Evolutionary conservation across 768 basidiomycete genomes (phyloP).

Genomic region (Strobilomyces dryophilus): DNA sequence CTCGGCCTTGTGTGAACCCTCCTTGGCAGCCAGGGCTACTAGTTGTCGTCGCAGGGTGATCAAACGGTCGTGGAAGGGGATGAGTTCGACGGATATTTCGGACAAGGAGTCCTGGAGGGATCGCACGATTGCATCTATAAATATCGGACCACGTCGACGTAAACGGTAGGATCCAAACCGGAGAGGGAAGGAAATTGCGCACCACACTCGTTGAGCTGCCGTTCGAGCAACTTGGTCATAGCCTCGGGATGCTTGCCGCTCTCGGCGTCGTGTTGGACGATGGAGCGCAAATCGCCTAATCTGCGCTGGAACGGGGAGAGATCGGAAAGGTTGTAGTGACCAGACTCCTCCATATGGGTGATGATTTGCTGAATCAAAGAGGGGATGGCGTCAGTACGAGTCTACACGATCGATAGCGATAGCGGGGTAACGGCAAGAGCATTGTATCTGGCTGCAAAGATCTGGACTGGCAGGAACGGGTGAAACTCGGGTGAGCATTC

Average conservation of each 20-base stretch:
- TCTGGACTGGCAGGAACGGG: conserved; percentile 20
- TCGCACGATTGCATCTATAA: conserved; percentile 66
- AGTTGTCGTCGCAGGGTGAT: conserved; percentile 87
- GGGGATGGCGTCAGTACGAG: conserved; percentile 22
- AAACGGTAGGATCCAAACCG: background rate
- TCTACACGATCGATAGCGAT: conserved; percentile 16
- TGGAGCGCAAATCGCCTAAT: conserved; percentile 74
- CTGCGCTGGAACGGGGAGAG: conserved; percentile 84
- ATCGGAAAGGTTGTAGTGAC: conserved; percentile 89
- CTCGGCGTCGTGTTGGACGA: conserved; percentile 79
- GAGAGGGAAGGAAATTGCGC: conserved; percentile 31
- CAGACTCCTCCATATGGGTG: conserved; percentile 93
- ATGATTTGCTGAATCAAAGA: conserved; percentile 73
- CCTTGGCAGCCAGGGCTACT: conserved; percentile 83
- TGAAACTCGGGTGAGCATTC: background rate
- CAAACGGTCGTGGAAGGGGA: conserved; percentile 86
- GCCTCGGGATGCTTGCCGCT: conserved; percentile 81
- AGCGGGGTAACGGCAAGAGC: conserved; percentile 14
- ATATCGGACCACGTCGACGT: background rate
- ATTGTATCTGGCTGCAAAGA: conserved; percentile 16
- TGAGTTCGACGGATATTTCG: conserved; percentile 84
- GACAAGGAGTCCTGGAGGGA: conserved; percentile 82
- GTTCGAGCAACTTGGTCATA: conserved; percentile 83
- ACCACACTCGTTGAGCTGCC: conserved; percentile 93
- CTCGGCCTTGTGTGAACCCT: conserved; percentile 79